Base-by-base conservation (phyloP, 345 rosid genomes). In the Eucalyptus brandiana region DNA sequence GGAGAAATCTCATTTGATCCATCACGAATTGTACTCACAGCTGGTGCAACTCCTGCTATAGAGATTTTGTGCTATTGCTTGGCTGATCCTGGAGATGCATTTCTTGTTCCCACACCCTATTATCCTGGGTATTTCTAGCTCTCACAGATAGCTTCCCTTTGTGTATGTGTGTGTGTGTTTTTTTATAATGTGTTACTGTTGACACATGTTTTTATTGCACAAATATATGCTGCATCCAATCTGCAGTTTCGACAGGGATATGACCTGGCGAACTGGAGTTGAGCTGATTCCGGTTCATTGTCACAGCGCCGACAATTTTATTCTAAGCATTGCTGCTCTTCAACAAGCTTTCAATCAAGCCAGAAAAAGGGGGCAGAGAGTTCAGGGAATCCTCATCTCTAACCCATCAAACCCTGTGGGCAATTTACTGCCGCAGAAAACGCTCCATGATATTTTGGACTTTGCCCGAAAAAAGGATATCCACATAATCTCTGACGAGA, bases 331-430 rank as follows among this genome's bases (percentile, higher is more conserved):
- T 80, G 92, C 94, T 49, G 96, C 97, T 50, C 90, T 97, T 30
- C 97, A 97, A 90, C 98, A 97, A 94, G 97, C 99, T 50, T 96
- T 93, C 88, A 94, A 93, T 91, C 99, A 95, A 90, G 97, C 98
- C 80, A 96, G 96, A 86, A 96, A 97, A 90, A 92, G 96, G 88
- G 99, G 99, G 51, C n/a, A 88, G 50, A 95, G 90, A 89, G 96
- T 97, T 87, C 95, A 95, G 7, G 98, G 99, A 80, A 92, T 97
- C 90, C 92, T 97, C 88, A 92, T 97, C 87, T 95, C 97, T 81
- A 97, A 97, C 91, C 99, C 99, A 8, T 89, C 98, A 26, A 97
- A 97, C 91, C 99, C 98, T 76, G 97, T 96, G 89, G 99, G 99
- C 88, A 96, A 94, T 92, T 51, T 97, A 87, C 88, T 97, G 56